phyloP scores from a whole-genome alignment of 331 rosid genomes.

The Quercus tomentella region DNA sequence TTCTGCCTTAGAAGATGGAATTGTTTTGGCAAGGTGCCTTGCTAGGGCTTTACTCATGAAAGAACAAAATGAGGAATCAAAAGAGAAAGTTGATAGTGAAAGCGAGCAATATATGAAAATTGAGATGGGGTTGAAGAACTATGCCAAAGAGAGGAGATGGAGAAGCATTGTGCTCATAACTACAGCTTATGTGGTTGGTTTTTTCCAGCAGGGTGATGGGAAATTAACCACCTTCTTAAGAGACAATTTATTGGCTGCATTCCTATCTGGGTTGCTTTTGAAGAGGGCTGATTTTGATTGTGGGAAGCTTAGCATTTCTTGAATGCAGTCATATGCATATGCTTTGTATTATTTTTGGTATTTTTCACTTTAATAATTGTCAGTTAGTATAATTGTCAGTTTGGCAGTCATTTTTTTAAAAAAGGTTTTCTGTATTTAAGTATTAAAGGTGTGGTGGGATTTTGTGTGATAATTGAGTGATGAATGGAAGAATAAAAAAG shows the following conservation, averaged over 20 bases:
- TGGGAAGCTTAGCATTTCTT: constrained; percentile 32
- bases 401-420: too few relatives aligned
- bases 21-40: constrained; percentile 52
- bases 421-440: too few relatives aligned
- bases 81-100: neutral
- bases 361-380: too few relatives aligned
- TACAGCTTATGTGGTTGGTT: constrained; percentile 31
- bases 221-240: constrained; percentile 27
- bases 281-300: constrained; percentile 48
- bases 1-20: constrained; percentile 55
- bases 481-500: too few relatives aligned
- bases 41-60: constrained; percentile 23
- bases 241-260: constrained; percentile 26
- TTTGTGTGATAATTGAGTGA: too few relatives aligned
- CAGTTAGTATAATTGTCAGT: too few relatives aligned
- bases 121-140: constrained; percentile 44
- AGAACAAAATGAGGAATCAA: neutral
- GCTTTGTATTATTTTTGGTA: too few relatives aligned
- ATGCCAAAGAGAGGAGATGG: constrained; percentile 53
- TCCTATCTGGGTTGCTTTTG: constrained; percentile 13
- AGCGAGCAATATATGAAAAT: constrained; percentile 25
- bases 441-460: too few relatives aligned
- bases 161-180: constrained; percentile 28
- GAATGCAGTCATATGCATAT: neutral
- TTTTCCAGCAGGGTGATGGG: constrained; percentile 25